Conservation (phyloP, 306 rosid species). For the Mimosa bimucronata region DNA sequence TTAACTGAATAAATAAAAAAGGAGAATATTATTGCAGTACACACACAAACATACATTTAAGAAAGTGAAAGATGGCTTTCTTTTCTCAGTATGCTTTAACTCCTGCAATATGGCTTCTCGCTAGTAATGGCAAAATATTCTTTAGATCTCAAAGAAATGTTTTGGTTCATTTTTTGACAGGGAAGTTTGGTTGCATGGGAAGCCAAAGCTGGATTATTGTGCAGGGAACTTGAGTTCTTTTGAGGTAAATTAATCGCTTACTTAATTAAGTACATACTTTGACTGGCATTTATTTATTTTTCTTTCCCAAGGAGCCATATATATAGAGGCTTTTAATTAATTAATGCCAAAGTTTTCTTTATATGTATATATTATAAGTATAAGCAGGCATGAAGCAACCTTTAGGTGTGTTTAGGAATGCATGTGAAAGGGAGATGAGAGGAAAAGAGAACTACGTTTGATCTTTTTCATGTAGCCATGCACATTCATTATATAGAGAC, state of each 20-base stretch:
- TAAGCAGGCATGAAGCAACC: conserved; percentile 28
- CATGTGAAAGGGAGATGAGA: conserved; percentile 53
- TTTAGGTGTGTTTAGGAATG: conserved; percentile 44
- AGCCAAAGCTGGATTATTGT: conserved; percentile 69
- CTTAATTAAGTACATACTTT: conserved; percentile 17
- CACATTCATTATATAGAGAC: conserved; percentile 44
- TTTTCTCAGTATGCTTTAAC: conserved; percentile 46
- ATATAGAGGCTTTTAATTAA: conserved; percentile 29
- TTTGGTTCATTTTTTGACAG: conserved; percentile 60
- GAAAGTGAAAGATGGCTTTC: conserved; percentile 62
- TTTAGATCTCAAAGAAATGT: conserved; percentile 27
- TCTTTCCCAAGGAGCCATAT: conserved; percentile 25
- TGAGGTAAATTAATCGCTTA: conserved; percentile 55
- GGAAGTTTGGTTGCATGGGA: conserved; percentile 92
- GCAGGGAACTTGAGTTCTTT: conserved; percentile 59
- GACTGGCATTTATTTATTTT: conserved; percentile 22
- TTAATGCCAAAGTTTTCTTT: conserved; percentile 22
- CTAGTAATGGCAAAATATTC: conserved; percentile 55
- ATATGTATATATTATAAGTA: conserved; percentile 1
- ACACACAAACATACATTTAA: conserved; percentile 51
- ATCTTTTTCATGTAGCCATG: conserved; percentile 59
- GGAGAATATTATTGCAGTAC: conserved; percentile 34
- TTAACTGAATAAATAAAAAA: conserved; percentile 45
- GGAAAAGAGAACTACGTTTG: conserved; percentile 54
- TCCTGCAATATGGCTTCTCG: conserved; percentile 45